A percentile compares a stretch with the other conserved stretches of the same genome.
Evolutionary conservation across 257 asterid species (phyloP).

Genomic region (Lycium ferocissimum): DNA sequence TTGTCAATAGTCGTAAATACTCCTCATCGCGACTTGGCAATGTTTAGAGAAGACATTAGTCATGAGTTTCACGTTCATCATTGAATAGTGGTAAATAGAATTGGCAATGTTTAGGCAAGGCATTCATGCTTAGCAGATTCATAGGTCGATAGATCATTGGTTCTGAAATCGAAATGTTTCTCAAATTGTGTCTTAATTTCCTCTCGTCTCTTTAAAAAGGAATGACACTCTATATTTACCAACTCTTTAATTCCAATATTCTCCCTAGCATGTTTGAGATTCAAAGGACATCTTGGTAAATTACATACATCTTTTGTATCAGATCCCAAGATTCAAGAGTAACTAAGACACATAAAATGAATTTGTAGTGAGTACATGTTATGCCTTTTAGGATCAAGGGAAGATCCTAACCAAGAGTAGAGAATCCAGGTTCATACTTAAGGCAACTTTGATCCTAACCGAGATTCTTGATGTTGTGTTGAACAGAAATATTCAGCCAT

Average conservation of each 20-base stretch:
- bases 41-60: neutral
- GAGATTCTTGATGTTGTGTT: neutral
- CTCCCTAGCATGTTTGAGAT: neutral
- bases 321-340: neutral
- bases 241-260: too few species aligned
- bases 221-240: too few species aligned
- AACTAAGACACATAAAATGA: neutral
- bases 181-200: neutral
- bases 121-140: neutral
- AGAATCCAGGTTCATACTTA: neutral
- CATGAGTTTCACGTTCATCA: neutral
- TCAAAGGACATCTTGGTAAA: neutral
- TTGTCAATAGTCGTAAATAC: neutral
- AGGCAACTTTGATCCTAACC: neutral
- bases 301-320: neutral
- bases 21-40: neutral
- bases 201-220: too few species aligned
- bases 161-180: neutral
- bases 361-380: neutral
- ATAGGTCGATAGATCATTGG: neutral
- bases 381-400: neutral
- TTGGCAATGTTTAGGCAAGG: neutral
- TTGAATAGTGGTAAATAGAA: neutral
- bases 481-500: constrained; percentile 43
- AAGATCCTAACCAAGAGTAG: neutral